These are phyloP conservation scores for Cryphonectria nitschkei DNA, from an alignment of 2,329 filamentous ascomycete genomes.

Conservation along the genomic window DNA sequence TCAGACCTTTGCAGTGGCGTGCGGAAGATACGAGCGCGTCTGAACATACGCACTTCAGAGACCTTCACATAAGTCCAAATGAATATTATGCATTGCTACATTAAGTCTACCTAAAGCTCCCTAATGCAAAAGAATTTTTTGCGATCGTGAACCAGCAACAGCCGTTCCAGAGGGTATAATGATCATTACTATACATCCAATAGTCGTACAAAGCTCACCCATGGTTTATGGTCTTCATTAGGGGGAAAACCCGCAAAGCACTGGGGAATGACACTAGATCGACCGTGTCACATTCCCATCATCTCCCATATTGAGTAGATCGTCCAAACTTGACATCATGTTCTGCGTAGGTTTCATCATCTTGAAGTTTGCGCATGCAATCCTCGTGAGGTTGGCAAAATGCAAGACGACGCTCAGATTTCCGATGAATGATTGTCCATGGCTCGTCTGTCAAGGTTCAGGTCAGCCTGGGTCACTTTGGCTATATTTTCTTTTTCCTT, in stretches of 20 bases:
- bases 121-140: not conserved
- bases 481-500: too few relatives aligned
- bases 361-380: constrained; percentile 68
- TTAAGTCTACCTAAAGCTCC: too few relatives aligned
- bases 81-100: not conserved
- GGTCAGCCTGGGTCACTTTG: not conserved
- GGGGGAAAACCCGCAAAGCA: not conserved
- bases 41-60: not conserved
- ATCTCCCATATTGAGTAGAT: constrained; percentile 3
- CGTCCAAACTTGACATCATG: constrained; percentile 8
- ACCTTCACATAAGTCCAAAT: not conserved
- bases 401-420: constrained; percentile 69
- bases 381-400: constrained; percentile 64
- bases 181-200: not conserved
- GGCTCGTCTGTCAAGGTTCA: constrained; percentile 38
- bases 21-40: not conserved
- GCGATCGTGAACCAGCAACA: not conserved
- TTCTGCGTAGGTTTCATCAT: constrained; percentile 4
- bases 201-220: not conserved
- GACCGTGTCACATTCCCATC: not conserved
- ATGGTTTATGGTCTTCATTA: not conserved
- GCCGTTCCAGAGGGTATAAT: too few relatives aligned
- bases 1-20: not conserved
- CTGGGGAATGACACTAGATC: not conserved
- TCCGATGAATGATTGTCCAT: constrained; percentile 60